Conservation (phyloP, 331 rosid species). For the Spiraea crenata region DNA sequence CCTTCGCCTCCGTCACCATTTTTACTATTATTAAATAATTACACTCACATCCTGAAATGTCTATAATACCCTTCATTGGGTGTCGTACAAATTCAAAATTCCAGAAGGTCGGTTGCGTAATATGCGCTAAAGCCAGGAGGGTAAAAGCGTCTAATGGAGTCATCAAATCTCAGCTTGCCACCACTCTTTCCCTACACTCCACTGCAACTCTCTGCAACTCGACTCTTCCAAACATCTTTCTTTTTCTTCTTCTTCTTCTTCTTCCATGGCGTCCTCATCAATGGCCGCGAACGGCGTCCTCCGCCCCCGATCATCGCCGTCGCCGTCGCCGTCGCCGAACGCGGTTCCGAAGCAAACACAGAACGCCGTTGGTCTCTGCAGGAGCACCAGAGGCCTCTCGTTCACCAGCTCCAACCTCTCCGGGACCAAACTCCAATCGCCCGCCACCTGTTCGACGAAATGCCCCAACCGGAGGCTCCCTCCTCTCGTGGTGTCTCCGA, state of each 20-base stretch:
- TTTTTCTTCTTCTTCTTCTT: background rate
- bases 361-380: constrained; percentile 14
- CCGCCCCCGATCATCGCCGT: constrained; percentile 38
- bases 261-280: constrained; percentile 59
- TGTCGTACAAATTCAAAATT: background rate
- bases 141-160: background rate
- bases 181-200: background rate
- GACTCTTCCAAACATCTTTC: too few relatives aligned
- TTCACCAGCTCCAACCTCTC: constrained; percentile 54
- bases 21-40: background rate
- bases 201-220: background rate
- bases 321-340: constrained; percentile 26
- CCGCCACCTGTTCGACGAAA: constrained; percentile 7
- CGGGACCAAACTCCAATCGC: constrained; percentile 44
- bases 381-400: constrained; percentile 33
- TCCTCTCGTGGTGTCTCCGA: constrained; percentile 56
- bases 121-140: background rate
- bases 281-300: constrained; percentile 56
- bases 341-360: constrained; percentile 16
- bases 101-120: constrained; percentile 8
- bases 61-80: background rate
- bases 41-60: background rate
- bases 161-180: constrained; percentile 15
- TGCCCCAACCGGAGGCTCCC: constrained; percentile 16
- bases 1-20: background rate